A percentile compares a stretch with the other conserved stretches of the same genome.
Conservation (phyloP, 306 rosid genomes). For the Rosa lucieae region DNA sequence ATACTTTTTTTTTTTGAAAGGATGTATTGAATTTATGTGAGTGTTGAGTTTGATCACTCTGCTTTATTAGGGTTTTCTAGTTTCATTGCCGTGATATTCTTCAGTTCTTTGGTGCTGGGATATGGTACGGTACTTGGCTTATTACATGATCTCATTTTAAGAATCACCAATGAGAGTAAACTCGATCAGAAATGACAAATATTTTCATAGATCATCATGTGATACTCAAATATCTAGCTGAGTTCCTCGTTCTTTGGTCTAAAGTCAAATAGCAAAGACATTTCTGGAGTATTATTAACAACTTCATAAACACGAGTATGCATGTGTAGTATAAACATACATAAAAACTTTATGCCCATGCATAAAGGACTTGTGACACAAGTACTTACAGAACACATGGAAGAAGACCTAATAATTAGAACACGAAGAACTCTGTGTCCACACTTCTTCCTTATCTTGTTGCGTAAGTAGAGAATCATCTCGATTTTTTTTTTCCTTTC, state of each 20-base stretch:
- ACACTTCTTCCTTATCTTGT: background rate
- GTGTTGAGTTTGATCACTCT: background rate
- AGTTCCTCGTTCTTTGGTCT: too few relatives aligned
- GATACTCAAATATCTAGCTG: background rate
- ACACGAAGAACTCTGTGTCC: background rate
- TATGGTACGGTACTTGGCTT: background rate
- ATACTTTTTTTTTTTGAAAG: too few relatives aligned
- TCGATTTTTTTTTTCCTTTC: background rate
- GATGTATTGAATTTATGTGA: too few relatives aligned
- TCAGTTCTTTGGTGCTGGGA: background rate
- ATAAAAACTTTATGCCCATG: background rate
- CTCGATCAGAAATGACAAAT: too few relatives aligned
- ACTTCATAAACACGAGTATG: background rate
- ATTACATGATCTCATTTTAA: background rate
- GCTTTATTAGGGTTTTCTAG: background rate
- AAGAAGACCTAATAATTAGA: background rate
- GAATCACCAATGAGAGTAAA: too few relatives aligned
- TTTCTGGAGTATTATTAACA: background rate
- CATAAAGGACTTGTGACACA: background rate
- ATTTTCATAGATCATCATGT: too few relatives aligned
- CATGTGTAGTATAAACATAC: background rate
- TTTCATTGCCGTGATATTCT: background rate
- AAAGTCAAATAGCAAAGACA: background rate
- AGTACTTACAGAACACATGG: background rate
- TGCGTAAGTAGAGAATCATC: background rate